phyloP scores from a whole-genome alignment of 495 filamentous ascomycete species.

The Neurospora pannonica region DNA sequence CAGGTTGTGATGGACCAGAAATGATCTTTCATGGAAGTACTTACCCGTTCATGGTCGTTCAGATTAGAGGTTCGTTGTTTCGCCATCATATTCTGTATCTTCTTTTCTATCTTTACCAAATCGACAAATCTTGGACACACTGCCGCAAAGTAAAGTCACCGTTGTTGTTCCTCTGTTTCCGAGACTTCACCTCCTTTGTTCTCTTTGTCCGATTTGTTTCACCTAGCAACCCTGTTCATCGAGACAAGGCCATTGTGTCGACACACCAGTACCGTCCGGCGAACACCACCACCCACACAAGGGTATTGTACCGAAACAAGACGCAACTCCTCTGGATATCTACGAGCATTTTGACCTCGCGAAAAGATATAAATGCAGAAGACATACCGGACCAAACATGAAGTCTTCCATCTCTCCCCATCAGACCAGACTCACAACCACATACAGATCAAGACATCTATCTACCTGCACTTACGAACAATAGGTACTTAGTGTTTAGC shows the following conservation, averaged over 20 bases:
- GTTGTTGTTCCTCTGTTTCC: neutral
- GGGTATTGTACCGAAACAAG: neutral
- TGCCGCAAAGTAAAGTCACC: neutral
- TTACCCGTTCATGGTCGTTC: neutral
- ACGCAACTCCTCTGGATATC: neutral
- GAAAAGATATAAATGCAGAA: neutral
- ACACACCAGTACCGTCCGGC: neutral
- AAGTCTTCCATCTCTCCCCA: neutral
- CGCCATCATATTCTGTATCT: neutral
- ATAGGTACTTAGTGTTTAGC: neutral
- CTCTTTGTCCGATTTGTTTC: neutral
- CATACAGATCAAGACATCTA: neutral
- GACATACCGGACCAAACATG: neutral
- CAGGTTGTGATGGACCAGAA: neutral
- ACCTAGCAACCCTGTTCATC: neutral
- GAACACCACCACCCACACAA: neutral
- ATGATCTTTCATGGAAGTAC: neutral
- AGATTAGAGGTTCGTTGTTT: neutral
- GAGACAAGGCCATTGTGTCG: neutral
- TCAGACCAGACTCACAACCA: neutral
- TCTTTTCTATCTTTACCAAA: neutral
- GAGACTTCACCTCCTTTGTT: neutral
- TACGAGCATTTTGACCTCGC: neutral
- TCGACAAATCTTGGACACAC: neutral
- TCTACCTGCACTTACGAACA: neutral